Conservation (phyloP, 768 basidiomycete species). For the Amanita subjunquillea region DNA sequence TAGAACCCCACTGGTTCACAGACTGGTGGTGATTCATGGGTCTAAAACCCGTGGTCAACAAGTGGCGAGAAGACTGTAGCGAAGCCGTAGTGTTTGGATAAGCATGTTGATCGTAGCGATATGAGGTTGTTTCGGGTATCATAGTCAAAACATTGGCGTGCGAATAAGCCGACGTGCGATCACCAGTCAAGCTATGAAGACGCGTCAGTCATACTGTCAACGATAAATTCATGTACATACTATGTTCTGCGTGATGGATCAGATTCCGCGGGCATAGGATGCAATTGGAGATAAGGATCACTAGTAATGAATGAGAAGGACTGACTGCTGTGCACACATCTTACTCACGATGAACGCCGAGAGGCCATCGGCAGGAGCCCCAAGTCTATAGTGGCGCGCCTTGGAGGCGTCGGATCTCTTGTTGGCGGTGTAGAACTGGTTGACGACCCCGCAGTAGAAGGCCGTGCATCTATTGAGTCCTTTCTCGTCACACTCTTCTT, state of each 20-base stretch:
- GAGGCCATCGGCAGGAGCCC: constrained; percentile 29
- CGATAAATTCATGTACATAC: constrained; percentile 19
- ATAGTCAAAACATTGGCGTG: constrained; percentile 39
- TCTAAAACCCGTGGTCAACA: constrained; percentile 34
- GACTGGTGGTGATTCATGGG: constrained; percentile 35
- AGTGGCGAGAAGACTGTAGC: constrained; percentile 25
- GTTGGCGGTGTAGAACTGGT: constrained; percentile 66
- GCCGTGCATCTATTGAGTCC: constrained; percentile 50
- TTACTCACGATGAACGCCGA: constrained; percentile 28
- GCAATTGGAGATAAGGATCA: constrained; percentile 34
- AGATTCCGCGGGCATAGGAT: constrained; percentile 32
- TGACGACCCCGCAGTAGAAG: constrained; percentile 70
- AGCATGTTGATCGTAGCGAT: constrained; percentile 40
- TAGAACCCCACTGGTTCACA: constrained; percentile 45
- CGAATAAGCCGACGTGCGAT: constrained; percentile 35
- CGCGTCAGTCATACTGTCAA: constrained; percentile 3
- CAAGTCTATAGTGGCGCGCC: constrained; percentile 34
- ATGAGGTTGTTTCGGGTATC: constrained; percentile 48
- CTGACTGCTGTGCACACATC: constrained; percentile 4
- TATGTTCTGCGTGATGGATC: constrained; percentile 34
- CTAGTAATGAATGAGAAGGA: constrained; percentile 18
- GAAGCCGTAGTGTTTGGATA: constrained; percentile 29
- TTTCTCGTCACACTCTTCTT: constrained; percentile 54
- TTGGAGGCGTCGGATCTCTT: constrained; percentile 55
- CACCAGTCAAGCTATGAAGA: constrained; percentile 17